phyloP scores from a whole-genome alignment of 2,329 filamentous ascomycete genomes.

The Botryotinia calthae region DNA sequence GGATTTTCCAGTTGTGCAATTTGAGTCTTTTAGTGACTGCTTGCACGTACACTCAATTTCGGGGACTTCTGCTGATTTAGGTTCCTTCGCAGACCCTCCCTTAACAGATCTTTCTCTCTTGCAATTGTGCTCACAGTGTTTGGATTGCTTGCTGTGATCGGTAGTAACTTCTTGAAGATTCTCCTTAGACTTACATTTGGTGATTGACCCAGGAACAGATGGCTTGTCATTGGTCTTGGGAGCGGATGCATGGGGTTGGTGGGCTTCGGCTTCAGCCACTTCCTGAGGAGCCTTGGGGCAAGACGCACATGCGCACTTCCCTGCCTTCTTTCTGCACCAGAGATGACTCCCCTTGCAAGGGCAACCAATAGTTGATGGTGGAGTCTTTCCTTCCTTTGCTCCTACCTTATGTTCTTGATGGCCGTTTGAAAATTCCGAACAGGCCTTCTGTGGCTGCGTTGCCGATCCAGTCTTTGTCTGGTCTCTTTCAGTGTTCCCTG shows the following conservation, averaged over 20 bases:
- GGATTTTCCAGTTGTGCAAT: neutral
- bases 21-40: neutral
- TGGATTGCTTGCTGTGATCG: neutral
- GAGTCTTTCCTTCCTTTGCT: neutral
- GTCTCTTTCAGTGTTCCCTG: neutral
- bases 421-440: neutral
- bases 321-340: conserved; percentile 13
- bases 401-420: neutral
- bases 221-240: neutral
- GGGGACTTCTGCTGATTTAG: neutral
- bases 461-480: neutral
- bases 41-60: neutral
- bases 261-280: neutral
- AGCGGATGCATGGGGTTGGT: neutral
- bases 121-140: neutral
- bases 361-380: neutral
- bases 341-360: conserved; percentile 19
- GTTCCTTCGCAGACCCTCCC: neutral
- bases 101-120: neutral
- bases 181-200: neutral
- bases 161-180: neutral
- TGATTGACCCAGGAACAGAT: neutral
- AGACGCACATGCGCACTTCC: conserved; percentile 12
- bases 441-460: neutral
- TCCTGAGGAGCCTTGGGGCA: conserved; percentile 14